Evolutionary conservation across 352 stramenopile species (phyloP).

Genomic region (Halophytophthora batemanensis): DNA sequence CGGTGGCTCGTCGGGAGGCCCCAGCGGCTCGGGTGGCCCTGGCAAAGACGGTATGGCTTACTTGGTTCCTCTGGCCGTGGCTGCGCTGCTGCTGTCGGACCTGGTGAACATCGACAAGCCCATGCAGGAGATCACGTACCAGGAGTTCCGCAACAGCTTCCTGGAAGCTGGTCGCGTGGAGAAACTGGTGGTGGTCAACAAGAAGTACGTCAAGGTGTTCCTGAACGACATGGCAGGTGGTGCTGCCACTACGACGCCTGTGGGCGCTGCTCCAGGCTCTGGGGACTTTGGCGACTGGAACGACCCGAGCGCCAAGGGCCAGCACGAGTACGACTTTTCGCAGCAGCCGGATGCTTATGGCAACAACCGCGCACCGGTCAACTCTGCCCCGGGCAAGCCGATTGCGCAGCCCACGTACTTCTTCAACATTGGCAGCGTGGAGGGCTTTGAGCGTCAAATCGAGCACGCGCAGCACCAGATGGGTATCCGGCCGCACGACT

Average conservation of each 20-base stretch:
- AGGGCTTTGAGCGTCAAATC: conserved; percentile 97
- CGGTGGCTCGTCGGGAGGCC: conserved; percentile 30
- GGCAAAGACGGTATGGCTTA: conserved; percentile 72
- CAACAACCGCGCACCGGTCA: conserved; percentile 9
- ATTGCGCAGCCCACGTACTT: conserved; percentile 67
- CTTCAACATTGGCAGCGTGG: conserved; percentile 98
- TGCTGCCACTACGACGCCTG: conserved; percentile 9
- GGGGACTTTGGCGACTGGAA: conserved; percentile 50
- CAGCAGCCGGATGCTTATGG: conserved; percentile 14
- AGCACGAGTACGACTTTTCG: conserved; percentile 29
- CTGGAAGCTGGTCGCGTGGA: conserved; percentile 84
- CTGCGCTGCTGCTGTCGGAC: conserved; percentile 72
- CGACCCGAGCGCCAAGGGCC: conserved; percentile 31
- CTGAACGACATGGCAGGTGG: conserved; percentile 44
- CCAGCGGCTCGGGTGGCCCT: conserved; percentile 23
- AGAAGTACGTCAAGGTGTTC: conserved; percentile 89
- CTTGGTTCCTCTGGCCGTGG: conserved; percentile 66
- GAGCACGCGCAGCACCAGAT: conserved; percentile 95
- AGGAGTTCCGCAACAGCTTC: conserved; percentile 88
- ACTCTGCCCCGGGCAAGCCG: conserved; percentile 17
- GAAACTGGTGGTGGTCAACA: conserved; percentile 90
- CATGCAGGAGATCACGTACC: conserved; percentile 91
- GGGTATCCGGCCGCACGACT: conserved; percentile 92
- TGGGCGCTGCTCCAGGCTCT: conserved; percentile 11
- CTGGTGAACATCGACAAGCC: conserved; percentile 71